Conservation (phyloP, 257 asterid genomes). For the Solanum clarkiae region DNA sequence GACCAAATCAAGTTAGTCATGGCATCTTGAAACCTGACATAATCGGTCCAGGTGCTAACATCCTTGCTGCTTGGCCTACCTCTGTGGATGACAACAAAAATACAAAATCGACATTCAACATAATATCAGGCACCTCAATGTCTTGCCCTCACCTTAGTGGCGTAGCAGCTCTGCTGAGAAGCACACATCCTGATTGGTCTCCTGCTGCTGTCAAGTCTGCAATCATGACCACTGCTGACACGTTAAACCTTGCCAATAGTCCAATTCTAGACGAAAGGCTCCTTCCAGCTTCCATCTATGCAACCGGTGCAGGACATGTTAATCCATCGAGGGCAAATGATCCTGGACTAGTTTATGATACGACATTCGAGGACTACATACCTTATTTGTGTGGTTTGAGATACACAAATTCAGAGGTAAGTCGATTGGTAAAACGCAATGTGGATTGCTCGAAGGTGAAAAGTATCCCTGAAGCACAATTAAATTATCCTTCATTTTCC, state of each 20-base stretch:
- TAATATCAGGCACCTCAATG: slow-evolving; percentile 45
- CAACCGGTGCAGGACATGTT: slow-evolving; percentile 41
- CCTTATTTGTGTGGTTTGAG: slow-evolving; percentile 37
- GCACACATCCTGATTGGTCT: slow-evolving; percentile 34
- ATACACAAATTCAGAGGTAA: slow-evolving; percentile 15
- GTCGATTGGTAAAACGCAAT: not conserved
- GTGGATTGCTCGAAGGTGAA: slow-evolving; percentile 11
- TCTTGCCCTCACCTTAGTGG: slow-evolving; percentile 44
- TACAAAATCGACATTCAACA: slow-evolving; percentile 20
- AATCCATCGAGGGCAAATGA: slow-evolving; percentile 29
- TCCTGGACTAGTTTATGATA: slow-evolving; percentile 44
- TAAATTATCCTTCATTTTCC: slow-evolving; percentile 11
- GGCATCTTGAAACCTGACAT: slow-evolving; percentile 62
- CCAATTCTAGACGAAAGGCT: slow-evolving; percentile 22
- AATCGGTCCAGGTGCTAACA: slow-evolving; percentile 45
- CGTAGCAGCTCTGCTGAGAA: slow-evolving; percentile 29
- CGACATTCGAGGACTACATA: slow-evolving; percentile 23
- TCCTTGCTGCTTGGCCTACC: slow-evolving; percentile 39
- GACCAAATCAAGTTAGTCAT: slow-evolving; percentile 17
- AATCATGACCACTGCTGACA: slow-evolving; percentile 41
- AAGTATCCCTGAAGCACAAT: slow-evolving; percentile 11
- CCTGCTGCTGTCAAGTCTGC: slow-evolving; percentile 43
- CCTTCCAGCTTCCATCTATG: slow-evolving; percentile 16
- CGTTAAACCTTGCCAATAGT: slow-evolving; percentile 1
- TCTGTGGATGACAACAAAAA: slow-evolving; percentile 15